These are phyloP conservation scores for Alternaria ventricosa DNA, from an alignment of 2,329 filamentous ascomycete species.

Conservation along the genomic window DNA sequence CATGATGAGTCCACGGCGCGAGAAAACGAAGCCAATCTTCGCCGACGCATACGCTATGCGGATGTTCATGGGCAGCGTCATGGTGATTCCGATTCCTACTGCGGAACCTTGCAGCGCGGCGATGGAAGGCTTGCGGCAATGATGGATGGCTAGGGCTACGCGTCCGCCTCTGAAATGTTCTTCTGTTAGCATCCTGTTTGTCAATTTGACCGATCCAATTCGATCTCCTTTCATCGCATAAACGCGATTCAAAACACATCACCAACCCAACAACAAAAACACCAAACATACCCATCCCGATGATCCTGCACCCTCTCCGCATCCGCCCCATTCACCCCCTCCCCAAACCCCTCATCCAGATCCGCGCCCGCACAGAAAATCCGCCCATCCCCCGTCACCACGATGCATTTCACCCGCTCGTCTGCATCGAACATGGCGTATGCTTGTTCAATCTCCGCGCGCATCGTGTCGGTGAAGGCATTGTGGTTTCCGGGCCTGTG, in stretches of 20 bases:
- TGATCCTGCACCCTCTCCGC: constrained; percentile 58
- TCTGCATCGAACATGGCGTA: constrained; percentile 61
- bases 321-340: constrained; percentile 47
- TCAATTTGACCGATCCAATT: too few relatives aligned
- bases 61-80: constrained; percentile 64
- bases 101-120: constrained; percentile 63
- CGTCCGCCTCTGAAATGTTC: constrained; percentile 49
- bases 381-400: constrained; percentile 60
- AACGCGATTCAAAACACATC: background rate
- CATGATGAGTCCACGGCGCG: constrained; percentile 72
- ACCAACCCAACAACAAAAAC: background rate
- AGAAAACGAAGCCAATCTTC: constrained; percentile 78
- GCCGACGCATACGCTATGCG: constrained; percentile 62
- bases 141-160: constrained; percentile 61
- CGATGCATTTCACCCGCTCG: constrained; percentile 60
- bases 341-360: constrained; percentile 59
- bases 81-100: constrained; percentile 65
- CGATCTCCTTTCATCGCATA: background rate
- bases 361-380: constrained; percentile 66
- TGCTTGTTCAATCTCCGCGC: constrained; percentile 63
- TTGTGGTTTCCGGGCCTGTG: constrained; percentile 71
- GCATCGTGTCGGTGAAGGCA: constrained; percentile 72
- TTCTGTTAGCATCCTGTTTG: background rate
- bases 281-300: constrained; percentile 56
- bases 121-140: constrained; percentile 64